phyloP scores from a whole-genome alignment of 768 basidiomycete species.

The Neoboletus magnificus region DNA sequence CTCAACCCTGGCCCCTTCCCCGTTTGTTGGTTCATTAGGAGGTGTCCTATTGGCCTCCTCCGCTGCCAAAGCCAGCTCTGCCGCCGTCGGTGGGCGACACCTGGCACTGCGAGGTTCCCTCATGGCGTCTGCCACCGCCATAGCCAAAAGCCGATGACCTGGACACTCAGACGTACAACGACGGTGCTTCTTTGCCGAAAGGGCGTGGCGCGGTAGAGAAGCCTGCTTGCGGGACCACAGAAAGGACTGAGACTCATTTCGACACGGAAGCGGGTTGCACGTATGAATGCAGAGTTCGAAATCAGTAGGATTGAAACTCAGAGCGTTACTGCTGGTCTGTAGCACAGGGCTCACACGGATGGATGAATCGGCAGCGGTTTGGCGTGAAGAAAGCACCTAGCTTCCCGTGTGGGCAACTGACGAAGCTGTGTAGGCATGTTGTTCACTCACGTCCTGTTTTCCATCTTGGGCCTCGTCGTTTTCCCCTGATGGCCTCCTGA shows the following conservation, averaged over 20 bases:
- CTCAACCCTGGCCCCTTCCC: background rate
- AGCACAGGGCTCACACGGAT: conserved; percentile 1
- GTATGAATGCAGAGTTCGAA: conserved; percentile 29
- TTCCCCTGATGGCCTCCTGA: conserved; percentile 7
- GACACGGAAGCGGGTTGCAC: conserved; percentile 21
- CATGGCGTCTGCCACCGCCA: conserved; percentile 15
- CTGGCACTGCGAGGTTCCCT: conserved; percentile 22
- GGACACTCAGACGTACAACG: conserved; percentile 18
- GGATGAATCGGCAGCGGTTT: background rate
- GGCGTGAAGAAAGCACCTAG: background rate
- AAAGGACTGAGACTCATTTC: conserved; percentile 27
- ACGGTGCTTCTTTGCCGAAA: conserved; percentile 23
- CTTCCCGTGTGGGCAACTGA: background rate
- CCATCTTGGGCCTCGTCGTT: background rate
- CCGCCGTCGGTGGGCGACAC: conserved; percentile 22
- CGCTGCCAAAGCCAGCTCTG: conserved; percentile 15
- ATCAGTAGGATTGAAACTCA: conserved; percentile 4
- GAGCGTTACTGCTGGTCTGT: background rate
- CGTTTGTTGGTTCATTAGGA: background rate
- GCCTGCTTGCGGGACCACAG: conserved; percentile 22
- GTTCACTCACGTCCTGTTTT: conserved; percentile 14
- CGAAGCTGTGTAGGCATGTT: too few species aligned
- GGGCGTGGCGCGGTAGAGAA: conserved; percentile 24
- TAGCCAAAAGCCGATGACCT: conserved; percentile 19
- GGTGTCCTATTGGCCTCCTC: conserved; percentile 5